Evolutionary conservation across 2,329 filamentous ascomycete species (phyloP), one percentile per base, ranked within the genome.

Genomic region (Arthrobotrys iridis): DNA sequence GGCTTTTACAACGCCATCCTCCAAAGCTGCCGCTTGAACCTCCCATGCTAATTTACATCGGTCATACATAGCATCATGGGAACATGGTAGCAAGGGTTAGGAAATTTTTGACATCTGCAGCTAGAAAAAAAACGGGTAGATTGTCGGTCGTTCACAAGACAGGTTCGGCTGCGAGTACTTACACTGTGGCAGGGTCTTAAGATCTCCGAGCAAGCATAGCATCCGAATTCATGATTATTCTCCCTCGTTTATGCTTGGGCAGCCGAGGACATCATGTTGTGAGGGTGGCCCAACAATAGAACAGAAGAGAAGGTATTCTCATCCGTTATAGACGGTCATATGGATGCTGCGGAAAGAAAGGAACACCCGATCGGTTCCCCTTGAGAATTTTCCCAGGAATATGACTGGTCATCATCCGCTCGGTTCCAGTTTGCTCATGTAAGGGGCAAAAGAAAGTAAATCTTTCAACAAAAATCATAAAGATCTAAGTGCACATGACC

Each of bases 351-450:
- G 60, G 68, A 74, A 52, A 65, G 30, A 50, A 62, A 66, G 63
- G 57, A 48, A 57, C 46, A 74, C 52, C 68, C 68, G 55, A 74
- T 66, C 60, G 40, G 64, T 66, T 58, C 63, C 50, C 55, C 48
- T 52, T n/a, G n/a, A 26, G 55, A 66, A 46, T 70, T 50, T 62
- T 62, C 18, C 65, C 15, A 63, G 45, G n/a, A 64, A 63, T 45
- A 41, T 75, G 40, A 75, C 71, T 75, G 63, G 71, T 45, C 52
- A 18, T 64, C 58, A 46, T 66, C 63, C 71, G 63, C 40, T 64
- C 57, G 48, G 57, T 68, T 75, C 63, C 71, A 26, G 71, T 68
- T 75, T 75, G 57, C 71, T 75, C 71, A 75, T 75, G 71, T 68
- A 75, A 75, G 71, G 71, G 71, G 71, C 71, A 64, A 75, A 75